Base-by-base conservation (phyloP, 1,284 basidiomycete species). In the Ustilago shanxiensis region DNA sequence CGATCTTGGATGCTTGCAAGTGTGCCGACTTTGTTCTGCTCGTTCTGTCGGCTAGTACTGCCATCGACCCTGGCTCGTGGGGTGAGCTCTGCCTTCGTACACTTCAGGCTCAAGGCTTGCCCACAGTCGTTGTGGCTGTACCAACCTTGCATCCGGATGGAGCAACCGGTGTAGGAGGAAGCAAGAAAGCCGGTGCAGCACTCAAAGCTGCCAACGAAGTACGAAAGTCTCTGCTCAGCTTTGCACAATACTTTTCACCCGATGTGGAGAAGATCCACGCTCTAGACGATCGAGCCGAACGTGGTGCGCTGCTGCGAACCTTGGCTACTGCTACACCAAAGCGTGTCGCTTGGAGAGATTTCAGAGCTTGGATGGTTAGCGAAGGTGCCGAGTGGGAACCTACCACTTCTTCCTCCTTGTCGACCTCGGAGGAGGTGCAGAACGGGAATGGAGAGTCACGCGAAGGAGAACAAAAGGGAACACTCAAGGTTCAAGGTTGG, bases 191-290 rank as follows among this genome's bases (percentile, higher is more conserved):
- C 8, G 79, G 77, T 16, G 56, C 76, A 1, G 60, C 69, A 9
- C 63, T 71, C 20, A 80, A 80, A 31, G 83, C 82, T 1, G 76
- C 75, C 39, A 83, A 83, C 63, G 82, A 80, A 31, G 78, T 78
- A 47, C 79, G 84, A 57, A 85, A 84, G 70, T 78, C 73, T 26
- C 67, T 86, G 20, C 63, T 83, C 56, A 77, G 76, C 68, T 86
- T 98, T 88, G 91, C 95, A 61, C 91, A 92, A 75, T 98, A 99
- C 87, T 99, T 99, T 86, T 93, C 94, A 66, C 96, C 96, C 0
- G 89, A 90, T n/a, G 92, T 95, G 75, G 88, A 89, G 39, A 89
- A 89, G 79, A 84, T 90, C 3, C 87, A 89, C 79, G 57, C 88
- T 89, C 89, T 71, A 54, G 86, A 47, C 89, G 92, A 49, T 93